These are phyloP conservation scores for Clarireedia homoeocarpa DNA, from an alignment of 2,329 filamentous ascomycete genomes.

Conservation along the genomic window DNA sequence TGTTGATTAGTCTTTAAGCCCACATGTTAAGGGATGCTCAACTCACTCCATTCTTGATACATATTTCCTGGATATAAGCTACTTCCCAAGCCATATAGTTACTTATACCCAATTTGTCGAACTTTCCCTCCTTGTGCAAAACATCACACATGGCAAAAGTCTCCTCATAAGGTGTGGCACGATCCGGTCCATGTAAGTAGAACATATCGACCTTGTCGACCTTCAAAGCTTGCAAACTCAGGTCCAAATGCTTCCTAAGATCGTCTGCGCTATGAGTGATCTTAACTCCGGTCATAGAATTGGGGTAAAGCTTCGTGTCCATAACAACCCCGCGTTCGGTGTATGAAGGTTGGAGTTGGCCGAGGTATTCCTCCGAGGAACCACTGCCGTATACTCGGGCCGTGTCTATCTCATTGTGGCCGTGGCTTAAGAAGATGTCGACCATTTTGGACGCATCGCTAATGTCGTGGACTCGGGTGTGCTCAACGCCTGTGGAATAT, in stretches of 20 bases:
- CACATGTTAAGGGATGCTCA: no score
- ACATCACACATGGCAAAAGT: constrained; percentile 26
- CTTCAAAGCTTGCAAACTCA: constrained; percentile 44
- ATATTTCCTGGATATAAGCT: constrained; percentile 27
- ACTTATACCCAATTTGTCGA: constrained; percentile 45
- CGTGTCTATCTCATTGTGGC: constrained; percentile 64
- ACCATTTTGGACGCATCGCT: constrained; percentile 52
- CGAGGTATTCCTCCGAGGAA: constrained; percentile 56
- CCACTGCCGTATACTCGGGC: constrained; percentile 58
- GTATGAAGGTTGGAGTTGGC: constrained; percentile 44
- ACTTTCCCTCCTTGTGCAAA: constrained; percentile 30
- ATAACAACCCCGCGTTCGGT: constrained; percentile 53
- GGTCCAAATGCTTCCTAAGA: constrained; percentile 42
- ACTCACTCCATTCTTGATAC: constrained; percentile 23
- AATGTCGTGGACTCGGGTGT: constrained; percentile 25
- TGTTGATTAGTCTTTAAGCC: background rate
- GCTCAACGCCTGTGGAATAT: constrained; percentile 17
- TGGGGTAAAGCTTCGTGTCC: constrained; percentile 46
- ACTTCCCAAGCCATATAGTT: constrained; percentile 45
- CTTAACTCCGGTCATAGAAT: background rate
- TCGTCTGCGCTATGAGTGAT: constrained; percentile 40
- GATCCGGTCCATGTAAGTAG: constrained; percentile 27
- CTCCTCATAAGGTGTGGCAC: constrained; percentile 22
- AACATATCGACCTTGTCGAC: constrained; percentile 35
- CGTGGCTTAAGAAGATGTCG: constrained; percentile 56